Conservation (phyloP, 305 asterid species). For the Fraxinus floribunda region DNA sequence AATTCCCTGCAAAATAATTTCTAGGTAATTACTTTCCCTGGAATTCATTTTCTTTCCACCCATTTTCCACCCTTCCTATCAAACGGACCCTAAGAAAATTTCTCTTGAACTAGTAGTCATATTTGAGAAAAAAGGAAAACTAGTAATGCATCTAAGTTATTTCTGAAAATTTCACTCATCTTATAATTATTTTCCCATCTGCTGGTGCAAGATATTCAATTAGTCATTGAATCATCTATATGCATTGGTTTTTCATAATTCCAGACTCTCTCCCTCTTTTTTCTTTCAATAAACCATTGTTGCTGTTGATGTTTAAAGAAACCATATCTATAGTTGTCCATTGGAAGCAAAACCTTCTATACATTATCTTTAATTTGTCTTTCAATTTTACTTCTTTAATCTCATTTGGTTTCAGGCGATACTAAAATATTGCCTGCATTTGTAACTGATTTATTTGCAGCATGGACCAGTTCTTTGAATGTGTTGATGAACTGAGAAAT, state of each 20-base stretch:
- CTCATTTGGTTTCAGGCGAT: constrained; percentile 8
- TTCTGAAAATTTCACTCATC: constrained; percentile 16
- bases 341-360: constrained; percentile 2
- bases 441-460: constrained; percentile 49
- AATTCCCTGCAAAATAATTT: too few relatives aligned
- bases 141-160: constrained; percentile 9
- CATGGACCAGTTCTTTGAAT: constrained; percentile 95
- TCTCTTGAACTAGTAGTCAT: background rate
- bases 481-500: constrained; percentile 87
- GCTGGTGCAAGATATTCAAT: constrained; percentile 21
- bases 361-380: background rate
- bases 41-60: too few relatives aligned
- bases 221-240: constrained; percentile 11
- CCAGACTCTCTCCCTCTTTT: constrained; percentile 11
- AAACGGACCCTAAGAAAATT: background rate
- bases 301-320: constrained; percentile 19
- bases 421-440: constrained; percentile 24
- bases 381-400: background rate
- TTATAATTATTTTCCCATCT: constrained; percentile 8
- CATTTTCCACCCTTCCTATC: too few relatives aligned
- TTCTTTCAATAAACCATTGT: constrained; percentile 9
- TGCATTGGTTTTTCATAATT: constrained; percentile 6
- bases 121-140: background rate
- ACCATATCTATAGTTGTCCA: constrained; percentile 13
- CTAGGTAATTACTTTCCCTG: too few relatives aligned